These are phyloP conservation scores for Caryopteris hybrid DNA, from an alignment of 305 asterid species.

Conservation along the genomic window DNA sequence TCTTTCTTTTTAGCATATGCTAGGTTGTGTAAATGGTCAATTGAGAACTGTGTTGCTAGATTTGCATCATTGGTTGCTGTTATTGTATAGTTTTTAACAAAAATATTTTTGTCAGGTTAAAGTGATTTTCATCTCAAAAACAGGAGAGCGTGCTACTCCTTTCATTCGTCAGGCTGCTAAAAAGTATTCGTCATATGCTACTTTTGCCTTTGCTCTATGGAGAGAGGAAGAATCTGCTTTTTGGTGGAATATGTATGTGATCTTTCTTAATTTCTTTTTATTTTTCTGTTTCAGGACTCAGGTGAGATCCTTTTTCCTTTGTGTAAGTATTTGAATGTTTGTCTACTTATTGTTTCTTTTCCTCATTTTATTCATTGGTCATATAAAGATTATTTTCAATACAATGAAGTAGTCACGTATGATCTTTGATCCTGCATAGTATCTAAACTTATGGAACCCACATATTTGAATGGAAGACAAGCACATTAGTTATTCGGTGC, in stretches of 20 bases:
- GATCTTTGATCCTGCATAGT: neutral
- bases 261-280: neutral
- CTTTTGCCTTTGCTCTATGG: constrained; percentile 80
- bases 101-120: constrained; percentile 54
- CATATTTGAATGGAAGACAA: neutral
- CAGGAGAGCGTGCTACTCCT: constrained; percentile 98
- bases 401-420: neutral
- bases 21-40: neutral
- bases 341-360: neutral
- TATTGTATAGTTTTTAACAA: neutral
- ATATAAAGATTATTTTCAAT: neutral
- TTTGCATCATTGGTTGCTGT: neutral
- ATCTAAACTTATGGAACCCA: neutral
- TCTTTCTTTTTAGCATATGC: neutral
- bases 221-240: constrained; percentile 72
- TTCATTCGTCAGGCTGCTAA: constrained; percentile 82
- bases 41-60: neutral
- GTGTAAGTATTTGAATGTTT: neutral
- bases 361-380: neutral
- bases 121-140: constrained; percentile 82
- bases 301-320: neutral
- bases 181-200: constrained; percentile 63
- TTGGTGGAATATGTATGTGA: constrained; percentile 89
- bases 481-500: neutral
- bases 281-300: neutral